Evolutionary conservation across 2,329 filamentous ascomycete species (phyloP), one percentile per base, ranked within the genome.

Genomic region (Colletotrichum spinosum): DNA sequence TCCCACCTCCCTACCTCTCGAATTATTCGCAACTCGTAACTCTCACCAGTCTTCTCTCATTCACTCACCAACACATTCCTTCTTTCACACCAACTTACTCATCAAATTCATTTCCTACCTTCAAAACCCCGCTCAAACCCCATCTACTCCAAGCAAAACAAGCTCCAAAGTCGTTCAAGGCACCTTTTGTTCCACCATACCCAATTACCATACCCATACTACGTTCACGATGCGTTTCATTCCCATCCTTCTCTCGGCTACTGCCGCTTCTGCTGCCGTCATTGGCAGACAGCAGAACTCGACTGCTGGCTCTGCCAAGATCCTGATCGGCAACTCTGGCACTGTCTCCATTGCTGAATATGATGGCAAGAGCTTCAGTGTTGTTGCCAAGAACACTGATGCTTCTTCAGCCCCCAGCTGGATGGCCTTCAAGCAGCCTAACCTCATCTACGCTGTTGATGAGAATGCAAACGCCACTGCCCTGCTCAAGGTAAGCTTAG

Each of bases 391-490:
- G 42, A 72, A 74, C 39, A 69, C 70, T 3, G 68, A 71, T 8
- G 33, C 69, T 1, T 76, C 76, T 50, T 70, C 74, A 4, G 69
- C 66, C 1, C 78, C 83, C 25, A 83, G 80, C 66, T 86, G 83
- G 83, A 72, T 86, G 73, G 72, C 77, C 44, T 79, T 78, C 71
- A 77, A 76, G 53, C 65, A 74, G 15, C 77, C 78, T 34, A 75
- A 78, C 69, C 70, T 73, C 5, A 64, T 86, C 48, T 85, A 83
- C 64, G 80, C 80, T 49, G 80, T 83, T 17, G 78, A 86, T 67
- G 84, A 86, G 77, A 79, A 79, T 68, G 74, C 76, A 68, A 72
- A 73, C 54, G 69, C 72, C 49, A 73, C 80, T n/a, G 76, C 78
- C 63, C 70, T 79, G 13, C 82, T 82, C 70, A 74, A 71, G 15